Percentiles rank a stretch among this genome's conserved stretches.
phyloP scores from a whole-genome alignment of 108 stramenopile genomes.

The Skeletonema tropicum region DNA sequence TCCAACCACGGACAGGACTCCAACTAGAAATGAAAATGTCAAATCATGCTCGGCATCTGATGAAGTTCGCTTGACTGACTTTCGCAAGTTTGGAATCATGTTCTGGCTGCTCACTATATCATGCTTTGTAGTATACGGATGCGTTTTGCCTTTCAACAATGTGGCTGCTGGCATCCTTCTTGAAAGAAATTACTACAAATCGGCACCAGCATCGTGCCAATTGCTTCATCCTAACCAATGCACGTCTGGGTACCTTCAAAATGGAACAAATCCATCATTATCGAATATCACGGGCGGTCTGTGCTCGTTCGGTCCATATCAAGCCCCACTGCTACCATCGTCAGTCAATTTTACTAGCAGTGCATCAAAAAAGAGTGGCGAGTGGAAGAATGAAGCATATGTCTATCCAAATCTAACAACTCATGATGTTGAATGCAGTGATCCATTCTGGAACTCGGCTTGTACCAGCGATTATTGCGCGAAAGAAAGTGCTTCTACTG shows the following conservation, averaged over 20 bases:
- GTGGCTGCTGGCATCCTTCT: conserved; percentile 63
- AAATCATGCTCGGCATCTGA: neutral
- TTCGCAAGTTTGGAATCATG: conserved; percentile 31
- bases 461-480: conserved; percentile 55
- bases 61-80: conserved; percentile 27
- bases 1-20: too few species aligned
- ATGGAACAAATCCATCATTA: conserved; percentile 21
- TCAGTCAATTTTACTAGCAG: conserved; percentile 17
- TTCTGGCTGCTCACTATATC: conserved; percentile 67
- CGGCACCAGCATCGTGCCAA: conserved; percentile 29
- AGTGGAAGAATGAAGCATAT: conserved; percentile 33
- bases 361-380: conserved; percentile 7
- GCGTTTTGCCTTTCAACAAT: conserved; percentile 74
- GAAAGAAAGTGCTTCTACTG: conserved; percentile 37
- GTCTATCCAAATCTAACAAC: conserved; percentile 23
- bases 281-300: conserved; percentile 7
- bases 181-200: conserved; percentile 57
- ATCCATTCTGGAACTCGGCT: conserved; percentile 47
- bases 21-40: neutral
- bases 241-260: conserved; percentile 35
- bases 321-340: conserved; percentile 26
- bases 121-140: conserved; percentile 73
- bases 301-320: conserved; percentile 12
- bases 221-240: conserved; percentile 44
- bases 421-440: conserved; percentile 55